These are phyloP conservation scores for Podila epigama DNA, from an alignment of 192 early-diverging fungal genomes.

Conservation along the genomic window DNA sequence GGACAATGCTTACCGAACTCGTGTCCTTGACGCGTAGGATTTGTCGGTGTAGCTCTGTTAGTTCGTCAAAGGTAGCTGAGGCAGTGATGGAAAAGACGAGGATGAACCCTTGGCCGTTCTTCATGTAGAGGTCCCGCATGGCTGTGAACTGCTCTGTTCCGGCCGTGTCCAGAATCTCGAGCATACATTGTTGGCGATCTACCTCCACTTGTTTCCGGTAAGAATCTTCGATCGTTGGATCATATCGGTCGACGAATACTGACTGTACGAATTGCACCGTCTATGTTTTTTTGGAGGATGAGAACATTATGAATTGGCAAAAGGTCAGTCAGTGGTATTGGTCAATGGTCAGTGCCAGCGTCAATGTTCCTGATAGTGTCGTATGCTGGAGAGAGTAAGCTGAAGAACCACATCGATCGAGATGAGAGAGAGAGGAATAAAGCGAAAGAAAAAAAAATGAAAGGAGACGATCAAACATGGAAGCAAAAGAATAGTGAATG, in stretches of 20 bases:
- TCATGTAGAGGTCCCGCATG: slow-evolving; percentile 90
- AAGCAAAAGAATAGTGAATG: no score
- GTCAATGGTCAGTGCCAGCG: not conserved
- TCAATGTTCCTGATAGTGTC: no score
- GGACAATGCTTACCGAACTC: slow-evolving; percentile 55
- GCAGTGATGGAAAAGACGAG: slow-evolving; percentile 84
- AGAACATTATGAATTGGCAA: not conserved
- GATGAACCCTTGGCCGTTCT: slow-evolving; percentile 90
- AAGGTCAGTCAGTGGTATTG: not conserved
- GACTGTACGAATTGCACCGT: slow-evolving; percentile 95
- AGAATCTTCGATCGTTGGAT: slow-evolving; percentile 93
- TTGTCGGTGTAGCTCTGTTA: slow-evolving; percentile 70
- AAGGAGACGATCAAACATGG: no score
- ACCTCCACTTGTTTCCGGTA: slow-evolving; percentile 90
- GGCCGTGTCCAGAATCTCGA: slow-evolving; percentile 93
- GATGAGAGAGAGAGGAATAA: no score
- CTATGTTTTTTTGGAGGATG: not conserved
- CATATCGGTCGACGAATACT: slow-evolving; percentile 92
- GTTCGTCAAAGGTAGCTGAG: slow-evolving; percentile 78
- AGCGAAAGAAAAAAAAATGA: no score
- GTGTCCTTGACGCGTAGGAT: slow-evolving; percentile 86
- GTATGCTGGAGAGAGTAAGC: no score
- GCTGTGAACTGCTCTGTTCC: slow-evolving; percentile 73
- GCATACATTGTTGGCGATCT: slow-evolving; percentile 79
- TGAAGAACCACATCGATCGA: no score